phyloP scores from a whole-genome alignment of 495 filamentous ascomycete genomes.

The Neurospora pannonica region DNA sequence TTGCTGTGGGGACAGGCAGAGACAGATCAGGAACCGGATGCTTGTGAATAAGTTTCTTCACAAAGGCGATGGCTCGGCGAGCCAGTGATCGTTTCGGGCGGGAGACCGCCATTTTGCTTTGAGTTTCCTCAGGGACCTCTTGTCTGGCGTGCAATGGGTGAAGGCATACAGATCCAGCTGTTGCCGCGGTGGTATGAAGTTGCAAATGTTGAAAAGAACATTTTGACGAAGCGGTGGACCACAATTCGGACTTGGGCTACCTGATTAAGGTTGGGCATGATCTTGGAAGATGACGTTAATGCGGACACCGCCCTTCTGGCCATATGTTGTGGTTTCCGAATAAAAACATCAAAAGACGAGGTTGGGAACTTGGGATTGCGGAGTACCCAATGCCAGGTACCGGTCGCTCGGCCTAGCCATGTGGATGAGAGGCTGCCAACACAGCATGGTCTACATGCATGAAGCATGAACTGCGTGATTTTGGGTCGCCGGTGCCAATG shows the following conservation, averaged over 20 bases:
- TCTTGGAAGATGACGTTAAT: neutral
- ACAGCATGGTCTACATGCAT: neutral
- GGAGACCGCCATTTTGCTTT: neutral
- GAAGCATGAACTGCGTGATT: neutral
- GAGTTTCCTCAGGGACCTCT: neutral
- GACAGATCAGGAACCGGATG: conserved; percentile 3
- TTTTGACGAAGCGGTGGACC: neutral
- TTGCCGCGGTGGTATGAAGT: neutral
- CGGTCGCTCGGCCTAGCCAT: neutral
- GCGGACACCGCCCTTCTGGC: neutral
- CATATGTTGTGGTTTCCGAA: neutral
- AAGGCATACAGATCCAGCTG: neutral
- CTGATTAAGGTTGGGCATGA: neutral
- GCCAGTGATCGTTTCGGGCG: conserved; percentile 3
- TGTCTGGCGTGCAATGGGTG: neutral
- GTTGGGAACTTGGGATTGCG: neutral
- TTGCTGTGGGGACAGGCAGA: conserved; percentile 11
- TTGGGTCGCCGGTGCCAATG: neutral
- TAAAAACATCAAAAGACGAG: neutral
- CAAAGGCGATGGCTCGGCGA: conserved; percentile 3
- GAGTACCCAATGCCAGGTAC: neutral
- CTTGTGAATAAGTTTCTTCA: conserved; percentile 9
- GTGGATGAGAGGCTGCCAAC: neutral
- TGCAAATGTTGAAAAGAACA: neutral
- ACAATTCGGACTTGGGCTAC: neutral